A percentile compares a stretch with the other conserved stretches of the same genome.
These are phyloP conservation scores for Zoysia matrella DNA, from an alignment of 202 grass and related monocot species.

Conservation along the genomic window DNA sequence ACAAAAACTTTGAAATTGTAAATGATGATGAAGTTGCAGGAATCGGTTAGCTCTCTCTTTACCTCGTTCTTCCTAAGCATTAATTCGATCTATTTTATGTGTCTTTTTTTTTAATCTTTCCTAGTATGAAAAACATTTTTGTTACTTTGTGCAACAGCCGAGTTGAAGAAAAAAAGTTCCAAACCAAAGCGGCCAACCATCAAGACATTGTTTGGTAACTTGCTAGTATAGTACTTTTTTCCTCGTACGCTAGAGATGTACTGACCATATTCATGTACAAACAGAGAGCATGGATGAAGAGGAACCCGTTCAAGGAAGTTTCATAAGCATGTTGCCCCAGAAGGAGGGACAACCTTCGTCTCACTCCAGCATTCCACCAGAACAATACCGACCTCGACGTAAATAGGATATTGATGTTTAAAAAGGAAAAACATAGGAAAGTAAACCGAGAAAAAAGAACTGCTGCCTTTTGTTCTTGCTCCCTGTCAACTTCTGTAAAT, in stretches of 20 bases:
- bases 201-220: constrained; percentile 95
- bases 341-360: constrained; percentile 77
- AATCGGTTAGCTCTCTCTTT: constrained; percentile 25
- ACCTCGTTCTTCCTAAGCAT: constrained; percentile 1
- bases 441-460: constrained; percentile 58
- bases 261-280: constrained; percentile 37
- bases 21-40: too few species aligned
- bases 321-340: constrained; percentile 82
- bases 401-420: constrained; percentile 68
- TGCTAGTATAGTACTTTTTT: constrained; percentile 7
- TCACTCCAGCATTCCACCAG: constrained; percentile 78
- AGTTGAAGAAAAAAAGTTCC: constrained; percentile 80
- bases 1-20: too few species aligned
- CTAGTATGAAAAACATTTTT: constrained; percentile 38
- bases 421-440: constrained; percentile 64
- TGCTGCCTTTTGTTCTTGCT: constrained; percentile 56
- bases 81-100: not conserved
- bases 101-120: not conserved
- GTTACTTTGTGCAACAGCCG: constrained; percentile 63
- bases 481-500: constrained; percentile 62
- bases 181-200: constrained; percentile 59
- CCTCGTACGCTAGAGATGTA: not conserved
- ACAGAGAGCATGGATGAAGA: constrained; percentile 25
- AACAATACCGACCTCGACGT: constrained; percentile 77
- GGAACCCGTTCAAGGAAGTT: constrained; percentile 78